These are phyloP conservation scores for Botrytis cinerea DNA, from an alignment of 2,329 filamentous ascomycete genomes.

Conservation along the genomic window DNA sequence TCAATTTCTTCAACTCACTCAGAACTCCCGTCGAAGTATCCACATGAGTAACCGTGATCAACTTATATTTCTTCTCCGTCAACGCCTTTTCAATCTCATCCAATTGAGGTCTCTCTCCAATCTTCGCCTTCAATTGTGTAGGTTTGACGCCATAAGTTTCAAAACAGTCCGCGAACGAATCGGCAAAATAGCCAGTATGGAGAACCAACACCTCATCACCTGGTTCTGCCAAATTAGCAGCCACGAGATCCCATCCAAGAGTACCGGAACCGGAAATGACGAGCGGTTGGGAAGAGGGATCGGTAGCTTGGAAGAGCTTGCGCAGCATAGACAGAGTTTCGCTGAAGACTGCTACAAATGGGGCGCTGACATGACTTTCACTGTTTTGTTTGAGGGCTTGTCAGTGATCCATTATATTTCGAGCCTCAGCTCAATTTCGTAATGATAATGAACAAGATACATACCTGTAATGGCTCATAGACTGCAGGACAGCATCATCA, in stretches of 20 bases:
- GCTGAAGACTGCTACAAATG: conserved; percentile 87
- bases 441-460: conserved; percentile 35
- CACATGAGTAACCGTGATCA: conserved; percentile 92
- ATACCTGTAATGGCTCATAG: conserved; percentile 93
- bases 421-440: neutral
- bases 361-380: conserved; percentile 89
- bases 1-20: conserved; percentile 82
- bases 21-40: conserved; percentile 97
- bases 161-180: conserved; percentile 91
- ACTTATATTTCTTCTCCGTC: conserved; percentile 88
- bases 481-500: conserved; percentile 91
- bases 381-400: conserved; percentile 53
- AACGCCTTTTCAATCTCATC: conserved; percentile 86
- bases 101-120: conserved; percentile 84
- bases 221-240: conserved; percentile 87
- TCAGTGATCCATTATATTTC: conserved; percentile 26
- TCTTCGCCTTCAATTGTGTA: conserved; percentile 84
- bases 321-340: conserved; percentile 86
- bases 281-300: conserved; percentile 83
- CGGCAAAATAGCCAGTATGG: conserved; percentile 95
- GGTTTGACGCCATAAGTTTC: conserved; percentile 87
- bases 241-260: conserved; percentile 93
- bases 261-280: conserved; percentile 94
- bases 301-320: conserved; percentile 89
- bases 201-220: conserved; percentile 91